These are phyloP conservation scores for Babjeviella inositovora DNA, from an alignment of 805 yeast species.

Conservation along the genomic window DNA sequence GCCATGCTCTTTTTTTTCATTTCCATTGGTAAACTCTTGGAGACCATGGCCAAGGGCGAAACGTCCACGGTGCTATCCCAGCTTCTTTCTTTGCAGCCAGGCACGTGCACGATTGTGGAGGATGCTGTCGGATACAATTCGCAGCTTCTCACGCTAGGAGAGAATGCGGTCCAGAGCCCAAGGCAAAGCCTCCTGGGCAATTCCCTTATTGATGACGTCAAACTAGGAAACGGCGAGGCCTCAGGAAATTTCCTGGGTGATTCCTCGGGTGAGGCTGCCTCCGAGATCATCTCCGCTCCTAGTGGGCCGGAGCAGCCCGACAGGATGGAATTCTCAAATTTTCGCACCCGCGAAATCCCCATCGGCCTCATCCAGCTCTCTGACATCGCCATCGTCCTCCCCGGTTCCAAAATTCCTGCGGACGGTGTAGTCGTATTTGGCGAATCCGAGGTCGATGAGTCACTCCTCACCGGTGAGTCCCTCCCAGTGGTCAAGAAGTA, in stretches of 20 bases:
- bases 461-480: constrained; percentile 86
- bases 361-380: constrained; percentile 63
- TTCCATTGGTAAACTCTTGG: constrained; percentile 81
- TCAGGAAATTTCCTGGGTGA: no score
- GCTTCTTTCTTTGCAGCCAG: constrained; percentile 68
- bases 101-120: constrained; percentile 49
- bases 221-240: no score
- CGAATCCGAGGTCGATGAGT: constrained; percentile 73
- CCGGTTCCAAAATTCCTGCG: constrained; percentile 84
- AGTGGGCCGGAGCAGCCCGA: no score
- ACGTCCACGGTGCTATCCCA: constrained; percentile 81
- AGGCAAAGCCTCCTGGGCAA: no score
- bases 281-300: no score
- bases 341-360: constrained; percentile 32
- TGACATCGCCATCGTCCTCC: constrained; percentile 65
- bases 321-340: constrained; percentile 6
- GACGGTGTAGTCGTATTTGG: constrained; percentile 79
- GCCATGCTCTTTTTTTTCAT: constrained; percentile 77
- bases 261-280: no score
- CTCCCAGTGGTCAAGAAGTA: constrained; percentile 46
- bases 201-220: no score
- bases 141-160: no score
- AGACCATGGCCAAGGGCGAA: constrained; percentile 83
- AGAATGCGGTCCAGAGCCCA: no score
- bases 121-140: no score